A percentile compares a stretch with the other conserved stretches of the same genome.
Evolutionary conservation across 1,284 basidiomycete species (phyloP).

Genomic region (Rhodotorula sp.): DNA sequence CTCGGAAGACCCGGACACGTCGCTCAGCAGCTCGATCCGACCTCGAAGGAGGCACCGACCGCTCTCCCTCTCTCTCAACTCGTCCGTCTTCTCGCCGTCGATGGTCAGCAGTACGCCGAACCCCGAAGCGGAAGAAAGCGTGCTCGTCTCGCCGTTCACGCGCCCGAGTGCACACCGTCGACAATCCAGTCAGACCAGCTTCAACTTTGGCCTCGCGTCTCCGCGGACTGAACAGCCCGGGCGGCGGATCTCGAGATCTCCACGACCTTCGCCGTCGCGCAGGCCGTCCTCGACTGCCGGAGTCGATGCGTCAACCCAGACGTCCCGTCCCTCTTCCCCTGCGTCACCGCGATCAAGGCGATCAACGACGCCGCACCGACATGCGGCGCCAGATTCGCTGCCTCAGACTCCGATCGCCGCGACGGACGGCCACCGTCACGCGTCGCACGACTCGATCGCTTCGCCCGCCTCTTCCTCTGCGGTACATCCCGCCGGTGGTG

Average conservation of each 20-base stretch:
- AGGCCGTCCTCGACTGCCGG: neutral
- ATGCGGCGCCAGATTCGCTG: neutral
- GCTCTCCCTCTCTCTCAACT: constrained; percentile 34
- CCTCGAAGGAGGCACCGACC: constrained; percentile 34
- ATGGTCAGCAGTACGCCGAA: neutral
- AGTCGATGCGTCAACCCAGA: constrained; percentile 29
- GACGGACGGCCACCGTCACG: neutral
- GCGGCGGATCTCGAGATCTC: neutral
- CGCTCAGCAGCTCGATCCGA: neutral
- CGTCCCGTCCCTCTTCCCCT: constrained; percentile 8
- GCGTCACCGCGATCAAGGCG: no score
- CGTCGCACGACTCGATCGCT: neutral
- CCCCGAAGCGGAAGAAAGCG: constrained; percentile 20
- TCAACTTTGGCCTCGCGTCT: neutral
- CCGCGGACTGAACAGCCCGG: neutral
- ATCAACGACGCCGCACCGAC: constrained; percentile 1
- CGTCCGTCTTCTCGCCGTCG: constrained; percentile 32
- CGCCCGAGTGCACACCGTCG: constrained; percentile 18
- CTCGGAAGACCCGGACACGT: constrained; percentile 20
- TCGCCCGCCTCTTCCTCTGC: constrained; percentile 12
- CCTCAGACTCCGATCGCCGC: neutral
- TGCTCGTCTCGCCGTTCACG: constrained; percentile 19
- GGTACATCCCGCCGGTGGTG: neutral
- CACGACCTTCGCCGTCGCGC: neutral
- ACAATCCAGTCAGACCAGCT: constrained; percentile 11